phyloP scores from a whole-genome alignment of 2,329 filamentous ascomycete genomes.

The Alternaria brassicae region DNA sequence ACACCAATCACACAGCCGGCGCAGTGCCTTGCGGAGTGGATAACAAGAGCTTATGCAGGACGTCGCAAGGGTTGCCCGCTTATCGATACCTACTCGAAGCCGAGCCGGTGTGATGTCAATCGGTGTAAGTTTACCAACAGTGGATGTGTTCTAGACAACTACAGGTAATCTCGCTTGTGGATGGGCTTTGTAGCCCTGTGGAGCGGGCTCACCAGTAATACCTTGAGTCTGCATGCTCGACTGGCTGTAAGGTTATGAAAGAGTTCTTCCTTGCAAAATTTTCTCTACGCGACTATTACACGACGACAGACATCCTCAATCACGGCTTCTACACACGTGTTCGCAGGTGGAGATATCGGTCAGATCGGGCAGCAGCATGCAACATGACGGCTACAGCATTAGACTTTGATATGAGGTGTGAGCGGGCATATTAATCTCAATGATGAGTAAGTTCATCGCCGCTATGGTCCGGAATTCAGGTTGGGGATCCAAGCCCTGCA shows the following conservation, averaged over 20 bases:
- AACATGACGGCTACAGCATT: not conserved
- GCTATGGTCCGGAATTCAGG: not conserved
- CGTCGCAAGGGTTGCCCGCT: slow-evolving; percentile 7
- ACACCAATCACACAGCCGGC: slow-evolving; percentile 14
- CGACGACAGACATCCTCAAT: not conserved
- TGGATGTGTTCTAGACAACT: slow-evolving; percentile 9
- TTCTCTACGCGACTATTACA: not conserved
- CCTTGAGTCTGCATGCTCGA: not conserved
- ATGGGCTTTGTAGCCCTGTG: slow-evolving; percentile 4
- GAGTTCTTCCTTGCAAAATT: not conserved
- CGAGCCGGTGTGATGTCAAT: slow-evolving; percentile 11
- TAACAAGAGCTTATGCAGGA: slow-evolving; percentile 4
- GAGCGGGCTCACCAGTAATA: not conserved
- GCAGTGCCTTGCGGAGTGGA: slow-evolving; percentile 6
- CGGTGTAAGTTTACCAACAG: slow-evolving; percentile 2
- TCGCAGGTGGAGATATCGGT: slow-evolving; percentile 7
- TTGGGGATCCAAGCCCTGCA: not conserved
- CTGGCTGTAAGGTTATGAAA: not conserved
- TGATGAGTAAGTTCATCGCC: slow-evolving; percentile 1
- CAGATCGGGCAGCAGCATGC: slow-evolving; percentile 2
- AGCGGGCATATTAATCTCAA: not conserved
- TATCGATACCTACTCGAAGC: slow-evolving; percentile 20
- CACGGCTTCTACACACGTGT: not conserved
- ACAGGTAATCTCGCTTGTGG: slow-evolving; percentile 16
- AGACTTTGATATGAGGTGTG: not conserved